Conservation (phyloP, 2,329 filamentous ascomycete species). For the Pseudogymnoascus destructans region DNA sequence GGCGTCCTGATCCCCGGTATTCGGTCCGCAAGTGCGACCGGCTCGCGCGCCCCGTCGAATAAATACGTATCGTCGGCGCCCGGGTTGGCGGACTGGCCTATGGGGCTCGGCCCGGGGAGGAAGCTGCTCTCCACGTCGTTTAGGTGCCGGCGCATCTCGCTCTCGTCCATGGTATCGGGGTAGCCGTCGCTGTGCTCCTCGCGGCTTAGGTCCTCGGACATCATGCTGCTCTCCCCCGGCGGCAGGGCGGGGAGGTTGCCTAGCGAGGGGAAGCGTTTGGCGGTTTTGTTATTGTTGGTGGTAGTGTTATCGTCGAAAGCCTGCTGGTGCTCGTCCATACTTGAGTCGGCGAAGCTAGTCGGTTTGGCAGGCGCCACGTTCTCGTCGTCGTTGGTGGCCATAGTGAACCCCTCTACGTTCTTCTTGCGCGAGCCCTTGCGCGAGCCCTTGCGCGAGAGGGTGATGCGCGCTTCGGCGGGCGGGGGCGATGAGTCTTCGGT, state of each 20-base stretch:
- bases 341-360: not conserved
- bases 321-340: not conserved
- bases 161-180: slow-evolving; percentile 23
- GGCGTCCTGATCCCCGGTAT: not conserved
- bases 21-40: slow-evolving; percentile 15
- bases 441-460: slow-evolving; percentile 8
- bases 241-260: slow-evolving; percentile 10
- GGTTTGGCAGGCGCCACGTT: not conserved
- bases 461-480: not conserved
- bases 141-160: slow-evolving; percentile 33
- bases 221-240: slow-evolving; percentile 21
- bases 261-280: not conserved
- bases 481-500: slow-evolving; percentile 5
- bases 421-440: slow-evolving; percentile 7
- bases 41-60: slow-evolving; percentile 35
- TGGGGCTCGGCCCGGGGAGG: slow-evolving; percentile 43
- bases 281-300: not conserved
- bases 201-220: slow-evolving; percentile 19
- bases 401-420: not conserved
- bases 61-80: slow-evolving; percentile 47
- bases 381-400: not conserved
- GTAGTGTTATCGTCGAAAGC: not conserved
- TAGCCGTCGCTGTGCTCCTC: slow-evolving; percentile 17
- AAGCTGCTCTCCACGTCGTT: slow-evolving; percentile 56
- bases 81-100: slow-evolving; percentile 31